A percentile compares a stretch with the other conserved stretches of the same genome.
Evolutionary conservation across 2,329 filamentous ascomycete genomes (phyloP).

Genomic region (Penicillium janthinellum): DNA sequence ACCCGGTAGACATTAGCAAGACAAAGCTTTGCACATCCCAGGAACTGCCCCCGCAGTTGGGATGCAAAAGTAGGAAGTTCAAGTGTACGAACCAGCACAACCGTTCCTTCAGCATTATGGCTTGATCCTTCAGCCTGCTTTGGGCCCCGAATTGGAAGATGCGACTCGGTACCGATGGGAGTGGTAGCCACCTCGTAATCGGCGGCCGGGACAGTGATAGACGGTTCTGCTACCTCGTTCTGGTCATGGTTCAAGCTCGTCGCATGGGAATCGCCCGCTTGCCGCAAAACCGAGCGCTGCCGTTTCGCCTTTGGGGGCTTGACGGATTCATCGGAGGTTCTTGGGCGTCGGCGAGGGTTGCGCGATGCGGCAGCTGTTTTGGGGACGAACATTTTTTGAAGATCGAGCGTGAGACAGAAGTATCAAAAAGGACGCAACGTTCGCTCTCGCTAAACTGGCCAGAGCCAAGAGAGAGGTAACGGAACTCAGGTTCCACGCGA

Average conservation of each 20-base stretch:
- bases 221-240: conserved; percentile 19
- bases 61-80: conserved; percentile 8
- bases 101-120: conserved; percentile 34
- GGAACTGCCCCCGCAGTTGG: background rate
- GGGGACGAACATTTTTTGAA: conserved; percentile 42
- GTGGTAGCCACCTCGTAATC: conserved; percentile 19
- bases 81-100: conserved; percentile 39
- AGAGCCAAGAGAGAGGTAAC: conserved; percentile 3
- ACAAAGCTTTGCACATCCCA: background rate
- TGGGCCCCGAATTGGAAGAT: conserved; percentile 40
- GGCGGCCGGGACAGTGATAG: conserved; percentile 14
- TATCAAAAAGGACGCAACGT: background rate
- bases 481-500: background rate
- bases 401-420: background rate
- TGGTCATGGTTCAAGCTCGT: conserved; percentile 23
- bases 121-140: conserved; percentile 41
- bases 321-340: conserved; percentile 48
- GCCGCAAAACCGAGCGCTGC: conserved; percentile 47
- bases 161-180: conserved; percentile 27
- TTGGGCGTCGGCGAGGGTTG: conserved; percentile 43
- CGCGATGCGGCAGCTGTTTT: conserved; percentile 36
- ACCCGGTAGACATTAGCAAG: conserved; percentile 5
- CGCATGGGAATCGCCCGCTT: conserved; percentile 36
- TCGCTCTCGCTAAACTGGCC: conserved; percentile 9
- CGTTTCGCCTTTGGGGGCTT: conserved; percentile 50